Evolutionary conservation across 208 protist genomes (phyloP), one percentile per base, ranked within the genome.

Genomic region (Trypanosoma mega): DNA sequence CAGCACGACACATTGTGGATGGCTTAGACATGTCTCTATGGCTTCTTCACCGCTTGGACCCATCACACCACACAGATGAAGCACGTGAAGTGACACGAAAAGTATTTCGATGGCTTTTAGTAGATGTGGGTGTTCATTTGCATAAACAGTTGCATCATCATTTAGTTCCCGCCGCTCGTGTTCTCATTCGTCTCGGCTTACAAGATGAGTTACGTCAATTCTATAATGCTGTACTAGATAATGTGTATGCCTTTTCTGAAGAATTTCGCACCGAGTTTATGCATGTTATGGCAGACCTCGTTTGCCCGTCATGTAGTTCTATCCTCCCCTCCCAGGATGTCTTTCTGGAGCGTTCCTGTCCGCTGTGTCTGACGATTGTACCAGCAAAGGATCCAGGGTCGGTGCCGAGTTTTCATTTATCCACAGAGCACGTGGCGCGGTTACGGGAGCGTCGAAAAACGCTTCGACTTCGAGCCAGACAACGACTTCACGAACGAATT

Each of bases 141-240:
- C 80, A 87, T 20, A 73, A 80, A 8, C 46, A 68, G 8, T 59
- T 92, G 55, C 85, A 92, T 54, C 78, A 75, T 52, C 78, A 92
- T 55, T 61, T 95, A 6, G 71, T 89, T 20, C 83, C 88, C 8
- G 78, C 74, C 29, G 72, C 83, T 8, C 80, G 88, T 14, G 76
- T 85, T 48, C 62, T 95, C 21, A 82, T 95, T 34, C 82, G 81
- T 5, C 55, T 92, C 1, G 63, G 65, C 0, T 50, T 92, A 44
- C 76, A 89, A 27, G 73, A 87, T 18, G 88, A 95, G 31, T 57
- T 95, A 45, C 64, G 63, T 26, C 55, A 73, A 20, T 58, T 95
- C 4, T 91, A 95, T 75, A 95, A 80, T 74, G 81, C 74, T 27
- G 74, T 95, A 24, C 61, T 95, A 8, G 82, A 92, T 56, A 86